phyloP scores from a whole-genome alignment of 83 land plant genomes.

The Picea abies region DNA sequence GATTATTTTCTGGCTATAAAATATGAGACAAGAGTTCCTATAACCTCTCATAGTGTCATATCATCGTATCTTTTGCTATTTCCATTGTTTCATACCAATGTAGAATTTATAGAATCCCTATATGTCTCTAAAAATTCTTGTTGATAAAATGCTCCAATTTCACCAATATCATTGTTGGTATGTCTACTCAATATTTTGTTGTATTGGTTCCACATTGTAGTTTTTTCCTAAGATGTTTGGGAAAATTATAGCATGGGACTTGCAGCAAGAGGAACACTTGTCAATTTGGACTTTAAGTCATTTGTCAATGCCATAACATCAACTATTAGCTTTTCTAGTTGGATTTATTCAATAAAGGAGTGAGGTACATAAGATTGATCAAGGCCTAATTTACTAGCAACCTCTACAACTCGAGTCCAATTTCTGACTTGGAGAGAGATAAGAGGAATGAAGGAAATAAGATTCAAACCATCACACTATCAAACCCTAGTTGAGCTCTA shows the following conservation, averaged over 20 bases:
- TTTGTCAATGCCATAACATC: conserved; percentile 36
- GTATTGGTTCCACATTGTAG: conserved; percentile 17
- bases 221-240: conserved; percentile 22
- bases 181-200: conserved; percentile 20
- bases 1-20: conserved; percentile 15
- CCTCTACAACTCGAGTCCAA: conserved; percentile 22
- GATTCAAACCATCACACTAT: too few relatives aligned
- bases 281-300: conserved; percentile 22
- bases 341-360: conserved; percentile 42
- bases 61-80: neutral
- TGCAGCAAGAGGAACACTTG: neutral
- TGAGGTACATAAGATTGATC: conserved; percentile 36
- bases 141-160: neutral
- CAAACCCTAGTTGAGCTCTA: too few relatives aligned
- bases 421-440: too few relatives aligned
- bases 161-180: neutral
- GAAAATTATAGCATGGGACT: conserved; percentile 18
- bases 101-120: neutral
- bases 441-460: too few relatives aligned
- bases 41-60: conserved; percentile 5
- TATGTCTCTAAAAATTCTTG: neutral
- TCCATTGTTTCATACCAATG: neutral
- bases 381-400: conserved; percentile 29
- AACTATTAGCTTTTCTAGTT: conserved; percentile 33
- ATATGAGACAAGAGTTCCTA: conserved; percentile 23